Conservation (phyloP, 495 filamentous ascomycete species). For the Penicillium robsamsonii region DNA sequence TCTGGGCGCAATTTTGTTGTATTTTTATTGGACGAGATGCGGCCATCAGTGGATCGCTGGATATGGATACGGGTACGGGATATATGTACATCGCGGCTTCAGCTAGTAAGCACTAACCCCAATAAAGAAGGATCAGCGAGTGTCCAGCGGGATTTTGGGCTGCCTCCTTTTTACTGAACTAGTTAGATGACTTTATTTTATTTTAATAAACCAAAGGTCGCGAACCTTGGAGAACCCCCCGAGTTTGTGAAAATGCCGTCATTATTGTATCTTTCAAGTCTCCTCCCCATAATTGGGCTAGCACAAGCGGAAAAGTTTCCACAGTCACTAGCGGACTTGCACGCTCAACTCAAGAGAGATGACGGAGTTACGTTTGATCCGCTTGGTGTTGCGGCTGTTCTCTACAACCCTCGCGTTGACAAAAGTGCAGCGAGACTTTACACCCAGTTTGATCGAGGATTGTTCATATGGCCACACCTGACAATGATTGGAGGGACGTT, state of each 20-base stretch:
- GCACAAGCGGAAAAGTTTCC: neutral
- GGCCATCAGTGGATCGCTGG: neutral
- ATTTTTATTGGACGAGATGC: neutral
- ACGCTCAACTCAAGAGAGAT: slow-evolving; percentile 8
- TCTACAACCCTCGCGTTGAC: slow-evolving; percentile 30
- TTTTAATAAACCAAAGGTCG: neutral
- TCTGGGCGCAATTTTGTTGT: too few relatives aligned
- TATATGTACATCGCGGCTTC: neutral
- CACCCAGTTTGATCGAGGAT: slow-evolving; percentile 26
- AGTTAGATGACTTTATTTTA: too few relatives aligned
- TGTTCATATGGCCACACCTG: slow-evolving; percentile 33
- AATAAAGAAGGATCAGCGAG: neutral
- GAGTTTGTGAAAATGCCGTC: neutral
- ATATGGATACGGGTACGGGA: too few relatives aligned
- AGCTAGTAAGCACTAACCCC: slow-evolving; percentile 1
- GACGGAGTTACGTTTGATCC: slow-evolving; percentile 30
- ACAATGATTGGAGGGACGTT: slow-evolving; percentile 34
- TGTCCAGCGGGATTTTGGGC: neutral
- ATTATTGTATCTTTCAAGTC: neutral
- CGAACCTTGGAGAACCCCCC: neutral
- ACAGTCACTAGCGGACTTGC: slow-evolving; percentile 1
- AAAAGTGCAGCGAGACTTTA: slow-evolving; percentile 29
- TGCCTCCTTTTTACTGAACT: neutral
- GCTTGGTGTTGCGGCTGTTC: slow-evolving; percentile 32
- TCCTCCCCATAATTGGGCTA: neutral